phyloP scores from a whole-genome alignment of 2,329 filamentous ascomycete species.

The Xylaria arbuscula region DNA sequence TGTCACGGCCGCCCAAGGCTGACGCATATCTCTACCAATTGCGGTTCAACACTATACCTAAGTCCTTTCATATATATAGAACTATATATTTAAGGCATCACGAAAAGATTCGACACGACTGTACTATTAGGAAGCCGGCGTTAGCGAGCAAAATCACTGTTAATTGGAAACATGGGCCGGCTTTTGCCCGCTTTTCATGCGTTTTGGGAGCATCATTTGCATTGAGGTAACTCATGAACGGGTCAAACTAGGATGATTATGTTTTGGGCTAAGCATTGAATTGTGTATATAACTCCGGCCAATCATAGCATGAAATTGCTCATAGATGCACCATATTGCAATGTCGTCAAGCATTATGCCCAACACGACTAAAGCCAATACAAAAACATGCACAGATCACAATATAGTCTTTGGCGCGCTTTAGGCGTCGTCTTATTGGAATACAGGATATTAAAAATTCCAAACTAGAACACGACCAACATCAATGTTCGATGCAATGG shows the following conservation, averaged over 20 bases:
- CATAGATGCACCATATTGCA: constrained; percentile 11
- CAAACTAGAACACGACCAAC: neutral
- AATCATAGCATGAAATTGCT: constrained; percentile 15
- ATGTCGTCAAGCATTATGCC: constrained; percentile 13
- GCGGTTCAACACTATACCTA: constrained; percentile 17
- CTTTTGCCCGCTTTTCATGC: constrained; percentile 14
- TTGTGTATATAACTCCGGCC: constrained; percentile 9
- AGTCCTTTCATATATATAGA: neutral
- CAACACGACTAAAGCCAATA: neutral
- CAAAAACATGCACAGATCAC: neutral
- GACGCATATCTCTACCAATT: constrained; percentile 13
- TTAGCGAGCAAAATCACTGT: constrained; percentile 23
- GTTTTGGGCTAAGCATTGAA: constrained; percentile 15
- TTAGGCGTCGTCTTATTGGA: neutral
- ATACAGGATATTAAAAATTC: neutral
- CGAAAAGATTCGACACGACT: constrained; percentile 18
- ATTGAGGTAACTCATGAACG: constrained; percentile 19
- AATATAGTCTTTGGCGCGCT: neutral
- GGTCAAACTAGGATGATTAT: constrained; percentile 16
- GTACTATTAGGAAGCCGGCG: constrained; percentile 30
- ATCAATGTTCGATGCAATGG: neutral
- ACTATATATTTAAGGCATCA: constrained; percentile 2
- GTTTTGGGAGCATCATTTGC: constrained; percentile 21
- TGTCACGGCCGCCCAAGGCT: constrained; percentile 55
- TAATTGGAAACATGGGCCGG: constrained; percentile 12